These are phyloP conservation scores for Arachis hypogaea DNA, from an alignment of 306 rosid species.

Conservation along the genomic window DNA sequence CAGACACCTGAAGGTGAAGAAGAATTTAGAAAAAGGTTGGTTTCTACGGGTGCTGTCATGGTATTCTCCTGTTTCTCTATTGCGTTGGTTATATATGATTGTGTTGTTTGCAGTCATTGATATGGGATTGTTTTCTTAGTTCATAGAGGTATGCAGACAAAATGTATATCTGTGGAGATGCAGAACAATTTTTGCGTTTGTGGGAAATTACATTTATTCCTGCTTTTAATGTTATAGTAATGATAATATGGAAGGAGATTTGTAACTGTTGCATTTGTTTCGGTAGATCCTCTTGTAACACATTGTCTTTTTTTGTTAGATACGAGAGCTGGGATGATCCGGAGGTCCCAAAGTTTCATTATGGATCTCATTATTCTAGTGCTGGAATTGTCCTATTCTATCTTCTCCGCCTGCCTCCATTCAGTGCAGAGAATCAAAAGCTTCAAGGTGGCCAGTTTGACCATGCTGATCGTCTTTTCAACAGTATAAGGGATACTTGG, in stretches of 20 bases:
- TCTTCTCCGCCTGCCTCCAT: conserved; percentile 95
- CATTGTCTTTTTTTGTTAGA: conserved; percentile 47
- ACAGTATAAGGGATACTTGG: conserved; percentile 96
- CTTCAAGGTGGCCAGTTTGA: conserved; percentile 99
- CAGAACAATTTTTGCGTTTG: conserved; percentile 26
- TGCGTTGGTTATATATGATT: conserved; percentile 21
- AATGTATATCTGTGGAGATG: conserved; percentile 15
- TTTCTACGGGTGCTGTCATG: conserved; percentile 22
- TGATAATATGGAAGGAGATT: not conserved
- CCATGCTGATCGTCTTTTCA: conserved; percentile 99
- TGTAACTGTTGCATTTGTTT: conserved; percentile 21
- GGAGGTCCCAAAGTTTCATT: conserved; percentile 97
- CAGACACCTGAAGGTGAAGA: conserved; percentile 99
- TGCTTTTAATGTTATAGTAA: conserved; percentile 20
- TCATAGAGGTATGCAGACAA: conserved; percentile 14
- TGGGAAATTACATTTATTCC: conserved; percentile 5
- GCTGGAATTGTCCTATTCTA: conserved; percentile 99
- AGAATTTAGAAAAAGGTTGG: conserved; percentile 89
- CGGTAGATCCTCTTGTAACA: conserved; percentile 11
- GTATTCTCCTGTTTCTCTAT: conserved; percentile 23
- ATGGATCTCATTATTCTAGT: conserved; percentile 99
- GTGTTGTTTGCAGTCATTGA: conserved; percentile 20
- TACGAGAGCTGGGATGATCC: conserved; percentile 99
- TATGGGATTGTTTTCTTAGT: conserved; percentile 21
- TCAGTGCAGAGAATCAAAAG: conserved; percentile 93